Percentiles rank a stretch among this genome's conserved stretches.
Evolutionary conservation across 1,139 yeast genomes (phyloP).

Genomic region (Magnusiomyces suaveolens): DNA sequence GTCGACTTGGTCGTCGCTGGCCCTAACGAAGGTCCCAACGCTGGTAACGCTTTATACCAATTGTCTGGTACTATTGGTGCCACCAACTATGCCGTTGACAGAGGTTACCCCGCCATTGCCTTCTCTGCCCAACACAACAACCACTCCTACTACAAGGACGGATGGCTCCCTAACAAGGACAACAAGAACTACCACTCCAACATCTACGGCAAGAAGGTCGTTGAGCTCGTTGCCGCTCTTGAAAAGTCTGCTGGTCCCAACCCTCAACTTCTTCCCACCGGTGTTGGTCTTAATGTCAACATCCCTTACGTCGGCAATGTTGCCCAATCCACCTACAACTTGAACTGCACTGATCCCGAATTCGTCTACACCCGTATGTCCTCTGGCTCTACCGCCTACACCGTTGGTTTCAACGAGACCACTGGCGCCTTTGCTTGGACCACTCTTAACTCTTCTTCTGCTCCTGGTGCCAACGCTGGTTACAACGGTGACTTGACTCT

Average conservation of each 20-base stretch:
- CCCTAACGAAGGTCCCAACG: constrained; percentile 40
- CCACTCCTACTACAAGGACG: constrained; percentile 9
- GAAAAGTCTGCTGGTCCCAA: constrained; percentile 28
- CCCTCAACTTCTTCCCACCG: constrained; percentile 33
- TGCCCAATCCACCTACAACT: background rate
- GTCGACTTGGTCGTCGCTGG: constrained; percentile 41
- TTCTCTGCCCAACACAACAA: constrained; percentile 12
- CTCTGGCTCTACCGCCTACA: constrained; percentile 2
- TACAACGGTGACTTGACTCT: constrained; percentile 6
- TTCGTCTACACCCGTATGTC: constrained; percentile 7
- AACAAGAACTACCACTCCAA: constrained; percentile 30
- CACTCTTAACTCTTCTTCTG: background rate
- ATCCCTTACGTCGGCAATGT: constrained; percentile 27
- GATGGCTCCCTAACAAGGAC: constrained; percentile 15
- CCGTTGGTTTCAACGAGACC: background rate
- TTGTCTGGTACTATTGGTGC: constrained; percentile 42
- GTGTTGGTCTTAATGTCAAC: constrained; percentile 39
- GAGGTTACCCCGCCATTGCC: constrained; percentile 37
- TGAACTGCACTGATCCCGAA: constrained; percentile 4
- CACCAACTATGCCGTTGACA: constrained; percentile 35
- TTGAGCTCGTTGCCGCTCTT: constrained; percentile 33
- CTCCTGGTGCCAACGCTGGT: constrained; percentile 2
- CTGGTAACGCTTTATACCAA: constrained; percentile 35
- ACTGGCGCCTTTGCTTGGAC: constrained; percentile 3
- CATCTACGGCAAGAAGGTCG: constrained; percentile 35